Percentiles rank a stretch among this genome's conserved stretches.
Conservation (phyloP, 441 rosid genomes). For the Populus hybrid region DNA sequence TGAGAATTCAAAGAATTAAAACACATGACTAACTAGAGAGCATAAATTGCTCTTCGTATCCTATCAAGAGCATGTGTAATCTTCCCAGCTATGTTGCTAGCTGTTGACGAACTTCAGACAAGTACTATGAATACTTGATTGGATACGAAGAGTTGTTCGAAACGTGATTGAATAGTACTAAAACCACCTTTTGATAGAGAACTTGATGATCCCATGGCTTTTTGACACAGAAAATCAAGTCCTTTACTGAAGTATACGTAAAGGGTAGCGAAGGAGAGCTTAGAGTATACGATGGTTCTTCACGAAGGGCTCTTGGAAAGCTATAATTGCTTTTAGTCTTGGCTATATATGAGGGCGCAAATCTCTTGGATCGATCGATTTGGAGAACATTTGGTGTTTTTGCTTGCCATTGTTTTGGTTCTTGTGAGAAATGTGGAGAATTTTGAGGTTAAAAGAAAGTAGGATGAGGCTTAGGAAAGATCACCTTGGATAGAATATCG, state of each 20-base stretch:
- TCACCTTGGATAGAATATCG: too few relatives aligned
- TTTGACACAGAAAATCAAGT: not conserved
- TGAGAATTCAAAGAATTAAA: too few relatives aligned
- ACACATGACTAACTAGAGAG: not conserved
- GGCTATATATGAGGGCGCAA: too few relatives aligned
- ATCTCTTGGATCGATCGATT: not conserved
- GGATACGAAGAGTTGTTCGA: too few relatives aligned
- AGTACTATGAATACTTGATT: too few relatives aligned
- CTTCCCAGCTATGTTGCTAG: not conserved
- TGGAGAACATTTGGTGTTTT: not conserved
- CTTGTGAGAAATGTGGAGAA: not conserved
- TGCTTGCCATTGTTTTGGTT: not conserved
- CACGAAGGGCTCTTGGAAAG: not conserved
- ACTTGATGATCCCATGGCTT: not conserved
- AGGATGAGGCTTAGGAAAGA: too few relatives aligned
- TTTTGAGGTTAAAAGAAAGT: too few relatives aligned
- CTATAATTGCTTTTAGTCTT: too few relatives aligned
- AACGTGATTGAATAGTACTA: not conserved
- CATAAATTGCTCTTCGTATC: not conserved
- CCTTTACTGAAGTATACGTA: not conserved
- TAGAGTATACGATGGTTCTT: not conserved
- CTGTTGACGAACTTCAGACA: not conserved
- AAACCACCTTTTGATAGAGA: not conserved
- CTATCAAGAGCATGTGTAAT: not conserved
- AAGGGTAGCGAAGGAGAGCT: not conserved